Base-by-base conservation (phyloP, 345 rosid genomes). In the Kernera saxatilis region DNA sequence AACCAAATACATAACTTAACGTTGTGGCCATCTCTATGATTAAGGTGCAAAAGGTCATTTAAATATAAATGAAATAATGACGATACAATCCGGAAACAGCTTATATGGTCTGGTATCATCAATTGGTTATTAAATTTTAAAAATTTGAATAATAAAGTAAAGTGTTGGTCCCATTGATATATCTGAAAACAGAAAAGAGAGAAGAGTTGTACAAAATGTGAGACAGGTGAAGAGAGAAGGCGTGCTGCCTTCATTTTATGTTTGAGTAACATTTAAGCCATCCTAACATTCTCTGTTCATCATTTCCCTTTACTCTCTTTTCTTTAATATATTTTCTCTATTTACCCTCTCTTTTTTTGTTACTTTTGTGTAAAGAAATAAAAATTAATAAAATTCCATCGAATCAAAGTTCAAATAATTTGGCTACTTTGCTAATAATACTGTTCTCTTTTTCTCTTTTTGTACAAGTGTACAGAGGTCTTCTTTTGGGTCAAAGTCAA, bases 221-320 rank as follows among this genome's bases (percentile, higher is more conserved):
- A 57, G 60, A 64, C 56, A 72, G 70, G 48, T 32, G 52, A 65
- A 60, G 64, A 29, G 72, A 67, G 78, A 74, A 74, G 63, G 73
- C 78, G 73, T 77, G 80, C 82, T 75, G 33, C 57, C 79, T 69
- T 75, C 79, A 41, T 44, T 69, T 61, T 68, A 55, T 52, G 72
- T 29, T 87, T 79, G 89, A 82, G 93, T 91, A 73, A 82, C 56
- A 57, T 60, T 80, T 4, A 85, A 91, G 96, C 70, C 72, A 79
- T 69, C 80, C 69, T 75, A 78, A 82, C 85, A 87, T 85, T 87
- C 86, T 81, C 80, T 75, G 76, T 67, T 64, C 74, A 75, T 75
- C 69, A 75, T 75, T 60, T 69, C 70, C 11, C 56, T 68, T 74
- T 68, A 45, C 10, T 44, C 44, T 41, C 18, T 43, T 37, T 39